phyloP scores from a whole-genome alignment of 2,329 filamentous ascomycete genomes.

The Tolypocladium ovalisporum region DNA sequence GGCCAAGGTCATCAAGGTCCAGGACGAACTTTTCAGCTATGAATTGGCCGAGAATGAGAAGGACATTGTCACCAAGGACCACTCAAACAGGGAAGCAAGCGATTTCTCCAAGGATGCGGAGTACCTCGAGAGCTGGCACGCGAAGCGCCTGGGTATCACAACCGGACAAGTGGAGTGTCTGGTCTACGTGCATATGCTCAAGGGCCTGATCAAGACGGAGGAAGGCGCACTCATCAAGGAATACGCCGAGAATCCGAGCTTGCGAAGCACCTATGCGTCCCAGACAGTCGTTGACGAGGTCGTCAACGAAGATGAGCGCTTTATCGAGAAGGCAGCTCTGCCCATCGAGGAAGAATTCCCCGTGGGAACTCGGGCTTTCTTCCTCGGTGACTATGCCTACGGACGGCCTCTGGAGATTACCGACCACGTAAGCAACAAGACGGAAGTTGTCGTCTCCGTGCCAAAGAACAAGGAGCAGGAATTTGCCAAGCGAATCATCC shows the following conservation, averaged over 20 bases:
- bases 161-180: slow-evolving; percentile 82
- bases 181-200: slow-evolving; percentile 87
- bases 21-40: slow-evolving; percentile 90
- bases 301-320: slow-evolving; percentile 81
- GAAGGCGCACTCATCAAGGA: slow-evolving; percentile 88
- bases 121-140: slow-evolving; percentile 77
- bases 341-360: slow-evolving; percentile 91
- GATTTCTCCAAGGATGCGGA: slow-evolving; percentile 78
- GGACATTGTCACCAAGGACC: slow-evolving; percentile 57
- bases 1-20: slow-evolving; percentile 78
- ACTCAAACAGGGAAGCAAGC: slow-evolving; percentile 65
- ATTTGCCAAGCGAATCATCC: slow-evolving; percentile 67
- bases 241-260: slow-evolving; percentile 73
- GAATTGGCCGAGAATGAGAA: slow-evolving; percentile 54
- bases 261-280: slow-evolving; percentile 83
- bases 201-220: slow-evolving; percentile 81
- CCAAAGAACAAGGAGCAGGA: slow-evolving; percentile 65
- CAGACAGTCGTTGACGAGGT: slow-evolving; percentile 88
- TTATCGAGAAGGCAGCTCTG: slow-evolving; percentile 79
- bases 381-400: slow-evolving; percentile 87
- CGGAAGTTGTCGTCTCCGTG: slow-evolving; percentile 67
- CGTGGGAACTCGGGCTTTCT: slow-evolving; percentile 72
- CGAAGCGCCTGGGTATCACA: slow-evolving; percentile 79
- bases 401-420: slow-evolving; percentile 79
- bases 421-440: slow-evolving; percentile 62